Evolutionary conservation across 2,329 filamentous ascomycete species (phyloP).

Genomic region (Claviceps monticola): DNA sequence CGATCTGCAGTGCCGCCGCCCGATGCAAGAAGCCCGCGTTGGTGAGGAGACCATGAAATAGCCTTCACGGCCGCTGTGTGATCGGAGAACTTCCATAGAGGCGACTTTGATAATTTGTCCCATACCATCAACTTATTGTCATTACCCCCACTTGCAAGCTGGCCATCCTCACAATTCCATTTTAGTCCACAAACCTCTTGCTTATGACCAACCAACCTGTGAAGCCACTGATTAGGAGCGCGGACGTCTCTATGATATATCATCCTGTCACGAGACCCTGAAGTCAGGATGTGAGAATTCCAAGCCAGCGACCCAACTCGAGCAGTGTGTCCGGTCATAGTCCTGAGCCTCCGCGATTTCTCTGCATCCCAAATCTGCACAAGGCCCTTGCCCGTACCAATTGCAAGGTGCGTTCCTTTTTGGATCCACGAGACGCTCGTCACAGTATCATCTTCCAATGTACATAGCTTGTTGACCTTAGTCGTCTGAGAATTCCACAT

Average conservation of each 20-base stretch:
- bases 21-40: conserved; percentile 84
- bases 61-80: conserved; percentile 95
- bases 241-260: conserved; percentile 96
- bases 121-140: conserved; percentile 99
- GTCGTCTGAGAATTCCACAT: conserved; percentile 96
- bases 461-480: conserved; percentile 85
- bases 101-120: conserved; percentile 89
- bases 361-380: conserved; percentile 98
- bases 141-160: conserved; percentile 89
- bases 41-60: conserved; percentile 94
- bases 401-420: conserved; percentile 86
- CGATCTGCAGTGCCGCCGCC: conserved; percentile 92
- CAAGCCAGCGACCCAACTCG: conserved; percentile 89
- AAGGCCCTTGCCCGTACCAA: conserved; percentile 85
- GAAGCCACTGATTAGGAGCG: conserved; percentile 77
- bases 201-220: conserved; percentile 84
- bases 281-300: conserved; percentile 96
- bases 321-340: conserved; percentile 93
- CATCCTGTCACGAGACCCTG: conserved; percentile 79
- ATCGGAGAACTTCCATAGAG: conserved; percentile 85
- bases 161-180: conserved; percentile 94
- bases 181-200: conserved; percentile 94
- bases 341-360: conserved; percentile 68
- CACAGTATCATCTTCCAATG: conserved; percentile 81
- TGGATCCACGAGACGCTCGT: conserved; percentile 99